Evolutionary conservation across 2,329 filamentous ascomycete genomes (phyloP).

Genomic region (Aspergillus brasiliensis): DNA sequence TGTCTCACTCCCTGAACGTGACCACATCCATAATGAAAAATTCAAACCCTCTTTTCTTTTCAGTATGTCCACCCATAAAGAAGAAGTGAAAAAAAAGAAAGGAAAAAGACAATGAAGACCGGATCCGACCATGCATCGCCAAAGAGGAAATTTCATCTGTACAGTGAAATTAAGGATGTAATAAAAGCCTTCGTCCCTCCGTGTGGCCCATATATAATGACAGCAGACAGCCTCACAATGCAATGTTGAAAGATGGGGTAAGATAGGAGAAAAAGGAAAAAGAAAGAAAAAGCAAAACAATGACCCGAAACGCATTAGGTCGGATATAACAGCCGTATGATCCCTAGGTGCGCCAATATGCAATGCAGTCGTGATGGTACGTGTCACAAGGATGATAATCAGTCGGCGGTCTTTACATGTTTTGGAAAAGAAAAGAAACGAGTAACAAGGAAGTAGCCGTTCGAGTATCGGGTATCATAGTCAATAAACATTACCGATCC

Average conservation of each 20-base stretch:
- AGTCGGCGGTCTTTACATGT: slow-evolving; percentile 23
- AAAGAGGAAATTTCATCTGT: slow-evolving; percentile 9
- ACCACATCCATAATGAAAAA: background rate
- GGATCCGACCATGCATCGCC: slow-evolving; percentile 2
- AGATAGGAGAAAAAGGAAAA: slow-evolving; percentile 19
- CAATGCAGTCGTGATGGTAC: slow-evolving; percentile 44
- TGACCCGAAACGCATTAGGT: slow-evolving; percentile 25
- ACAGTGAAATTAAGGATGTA: slow-evolving; percentile 8
- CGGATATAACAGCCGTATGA: slow-evolving; percentile 27
- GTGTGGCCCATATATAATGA: slow-evolving; percentile 22
- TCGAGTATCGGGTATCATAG: slow-evolving; percentile 24
- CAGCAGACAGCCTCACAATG: slow-evolving; percentile 36
- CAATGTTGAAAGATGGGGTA: slow-evolving; percentile 20
- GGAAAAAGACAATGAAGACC: background rate
- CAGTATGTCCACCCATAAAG: slow-evolving; percentile 1
- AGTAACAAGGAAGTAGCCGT: slow-evolving; percentile 16
- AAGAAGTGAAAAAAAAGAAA: background rate
- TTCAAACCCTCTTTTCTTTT: background rate
- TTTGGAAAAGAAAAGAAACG: slow-evolving; percentile 14
- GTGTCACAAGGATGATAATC: slow-evolving; percentile 34
- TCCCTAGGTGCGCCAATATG: slow-evolving; percentile 41
- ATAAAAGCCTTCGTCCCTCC: slow-evolving; percentile 3
- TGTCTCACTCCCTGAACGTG: background rate
- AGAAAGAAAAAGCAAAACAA: slow-evolving; percentile 26
- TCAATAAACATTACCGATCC: slow-evolving; percentile 22